Conservation (phyloP, 192 early-diverging fungal species). For the Coemansia sp. region DNA sequence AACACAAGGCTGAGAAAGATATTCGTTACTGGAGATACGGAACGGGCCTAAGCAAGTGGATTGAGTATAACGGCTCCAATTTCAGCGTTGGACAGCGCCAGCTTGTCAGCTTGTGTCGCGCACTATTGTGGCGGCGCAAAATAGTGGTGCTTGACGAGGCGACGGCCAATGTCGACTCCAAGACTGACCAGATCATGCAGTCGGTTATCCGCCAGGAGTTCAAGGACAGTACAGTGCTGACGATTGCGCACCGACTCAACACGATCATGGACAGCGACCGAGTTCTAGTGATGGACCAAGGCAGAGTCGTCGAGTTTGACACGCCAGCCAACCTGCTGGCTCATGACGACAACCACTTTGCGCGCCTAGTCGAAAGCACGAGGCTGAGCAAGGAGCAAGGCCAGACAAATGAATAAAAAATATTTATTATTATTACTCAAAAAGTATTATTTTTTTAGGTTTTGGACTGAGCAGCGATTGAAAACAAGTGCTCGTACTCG, state of each 20-base stretch:
- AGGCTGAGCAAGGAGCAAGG: background rate
- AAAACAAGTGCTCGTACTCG: constrained; percentile 67
- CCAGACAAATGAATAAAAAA: background rate
- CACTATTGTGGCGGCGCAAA: background rate
- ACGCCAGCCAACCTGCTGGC: constrained; percentile 15
- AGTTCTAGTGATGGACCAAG: constrained; percentile 60
- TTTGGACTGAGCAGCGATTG: constrained; percentile 51
- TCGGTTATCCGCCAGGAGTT: constrained; percentile 57
- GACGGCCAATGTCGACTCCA: no score
- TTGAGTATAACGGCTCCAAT: constrained; percentile 34
- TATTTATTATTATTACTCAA: background rate
- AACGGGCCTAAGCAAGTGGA: constrained; percentile 19
- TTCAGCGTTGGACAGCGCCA: constrained; percentile 42
- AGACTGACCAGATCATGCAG: constrained; percentile 72
- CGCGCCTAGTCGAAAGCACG: constrained; percentile 15
- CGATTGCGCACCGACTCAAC: constrained; percentile 73
- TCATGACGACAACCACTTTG: constrained; percentile 8
- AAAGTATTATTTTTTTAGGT: background rate
- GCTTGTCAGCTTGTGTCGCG: no score
- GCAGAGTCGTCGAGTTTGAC: constrained; percentile 35
- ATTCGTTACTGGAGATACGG: constrained; percentile 12
- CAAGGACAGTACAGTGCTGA: constrained; percentile 49
- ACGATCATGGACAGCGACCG: constrained; percentile 66
- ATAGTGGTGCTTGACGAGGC: background rate
- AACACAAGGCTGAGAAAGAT: no score